Evolutionary conservation across 257 asterid genomes (phyloP).

Genomic region (Lantana camara): DNA sequence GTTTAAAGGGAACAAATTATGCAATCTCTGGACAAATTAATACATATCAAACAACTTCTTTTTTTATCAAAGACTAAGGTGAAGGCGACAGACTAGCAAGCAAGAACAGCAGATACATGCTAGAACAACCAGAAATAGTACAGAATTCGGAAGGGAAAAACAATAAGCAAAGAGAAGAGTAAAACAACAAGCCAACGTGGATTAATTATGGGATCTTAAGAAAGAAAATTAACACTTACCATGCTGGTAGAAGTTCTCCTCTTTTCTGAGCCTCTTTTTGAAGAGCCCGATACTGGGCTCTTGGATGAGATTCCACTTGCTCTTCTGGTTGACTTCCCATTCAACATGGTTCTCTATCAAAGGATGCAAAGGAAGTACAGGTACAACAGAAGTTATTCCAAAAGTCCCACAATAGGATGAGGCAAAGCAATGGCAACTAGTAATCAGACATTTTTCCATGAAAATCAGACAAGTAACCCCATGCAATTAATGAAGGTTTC

Average conservation of each 20-base stretch:
- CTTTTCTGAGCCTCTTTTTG: conserved; percentile 63
- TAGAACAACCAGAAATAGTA: background rate
- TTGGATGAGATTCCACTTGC: conserved; percentile 44
- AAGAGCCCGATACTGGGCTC: conserved; percentile 52
- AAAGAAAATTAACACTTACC: conserved; percentile 40
- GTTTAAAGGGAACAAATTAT: background rate
- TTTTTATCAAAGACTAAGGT: background rate
- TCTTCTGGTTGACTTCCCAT: conserved; percentile 63
- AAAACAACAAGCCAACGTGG: background rate
- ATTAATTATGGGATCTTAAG: background rate
- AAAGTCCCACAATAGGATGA: conserved; percentile 2
- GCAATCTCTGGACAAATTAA: background rate
- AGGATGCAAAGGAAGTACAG: conserved; percentile 21
- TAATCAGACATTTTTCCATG: background rate
- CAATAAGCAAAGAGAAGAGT: too few relatives aligned
- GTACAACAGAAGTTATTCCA: background rate
- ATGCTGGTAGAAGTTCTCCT: conserved; percentile 55
- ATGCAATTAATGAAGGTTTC: background rate
- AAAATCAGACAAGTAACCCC: background rate
- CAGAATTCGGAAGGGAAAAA: too few relatives aligned
- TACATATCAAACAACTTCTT: background rate
- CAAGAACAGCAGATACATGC: background rate
- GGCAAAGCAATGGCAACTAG: conserved; percentile 1
- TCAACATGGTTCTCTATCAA: conserved; percentile 54
- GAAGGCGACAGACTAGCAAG: conserved; percentile 1